Evolutionary conservation across 78 protist genomes (phyloP), one percentile per base, ranked within the genome.

Genomic region (Bodo saltans): DNA sequence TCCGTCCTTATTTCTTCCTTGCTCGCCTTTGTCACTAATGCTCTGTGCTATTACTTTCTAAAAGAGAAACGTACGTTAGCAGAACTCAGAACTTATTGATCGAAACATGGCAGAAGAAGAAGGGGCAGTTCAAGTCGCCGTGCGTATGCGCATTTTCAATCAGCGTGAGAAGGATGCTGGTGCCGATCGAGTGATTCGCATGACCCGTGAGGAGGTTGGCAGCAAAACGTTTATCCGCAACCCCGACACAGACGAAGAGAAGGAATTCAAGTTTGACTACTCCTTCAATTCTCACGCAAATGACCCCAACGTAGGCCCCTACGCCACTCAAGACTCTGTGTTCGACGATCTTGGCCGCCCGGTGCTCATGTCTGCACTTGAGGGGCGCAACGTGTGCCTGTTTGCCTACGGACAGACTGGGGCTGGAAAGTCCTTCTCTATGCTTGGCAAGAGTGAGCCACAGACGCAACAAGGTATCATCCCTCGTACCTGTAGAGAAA

Each of bases 351-450:
- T 79, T 17, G 84, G 84, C 11, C 67, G 35, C 25, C 84, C 84
- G 42, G 35, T 60, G 27, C 1, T 79, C 4, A 35, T 67, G 35
- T 3, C 1, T 1, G 84, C 72, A 32, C 73, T 87, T 39, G 85
- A 68, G 26, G 93, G 93, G 30, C 79, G 72, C 85, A 91, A 91
- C 76, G 87, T 83, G n/a, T 84, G 88, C 12, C 81, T 87, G 72
- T 87, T 90, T 27, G 93, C 93, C 4, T 89, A 90, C 70, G 93
- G 93, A 0, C 93, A 85, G 38, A 90, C 93, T 1, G 93, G 93
- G 0, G 79, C 89, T 0, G 92, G 89, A 0, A 86, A 86, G 70
- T 68, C 89, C 41, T 74, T 74, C 84, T 42, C 73, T 29, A 85
- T 85, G 88, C 33, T 30, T 0, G 88, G 83, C 27, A 86, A 76